Conservation (phyloP, 345 rosid genomes). For the Bruguiera gymnorhiza region DNA sequence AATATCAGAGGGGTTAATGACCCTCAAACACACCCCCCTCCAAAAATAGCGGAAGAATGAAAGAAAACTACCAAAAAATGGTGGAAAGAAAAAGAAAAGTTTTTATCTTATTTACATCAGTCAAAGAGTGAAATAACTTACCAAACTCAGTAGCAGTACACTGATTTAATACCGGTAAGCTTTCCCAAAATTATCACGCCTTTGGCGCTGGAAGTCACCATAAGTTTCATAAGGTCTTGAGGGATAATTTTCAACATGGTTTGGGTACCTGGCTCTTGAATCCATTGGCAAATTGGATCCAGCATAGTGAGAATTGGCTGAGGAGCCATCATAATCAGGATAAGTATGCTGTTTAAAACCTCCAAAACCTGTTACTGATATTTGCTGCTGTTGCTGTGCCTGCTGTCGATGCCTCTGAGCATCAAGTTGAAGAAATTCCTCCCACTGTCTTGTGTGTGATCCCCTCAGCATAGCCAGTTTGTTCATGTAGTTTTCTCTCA, state of each 20-base stretch:
- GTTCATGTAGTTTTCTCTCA: slow-evolving; percentile 82
- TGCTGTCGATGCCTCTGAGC: slow-evolving; percentile 78
- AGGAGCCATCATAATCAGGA: slow-evolving; percentile 58
- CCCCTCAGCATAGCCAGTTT: slow-evolving; percentile 59
- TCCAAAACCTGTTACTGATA: slow-evolving; percentile 52
- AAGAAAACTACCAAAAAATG: not conserved
- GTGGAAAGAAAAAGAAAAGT: not conserved
- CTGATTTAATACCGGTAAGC: slow-evolving; percentile 65
- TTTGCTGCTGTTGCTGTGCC: slow-evolving; percentile 52
- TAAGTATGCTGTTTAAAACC: slow-evolving; percentile 72
- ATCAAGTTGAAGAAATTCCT: slow-evolving; percentile 79
- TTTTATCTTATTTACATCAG: slow-evolving; percentile 14
- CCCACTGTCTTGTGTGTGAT: slow-evolving; percentile 71
- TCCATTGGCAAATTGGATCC: slow-evolving; percentile 52
- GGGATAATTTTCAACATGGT: slow-evolving; percentile 59
- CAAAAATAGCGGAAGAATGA: not conserved
- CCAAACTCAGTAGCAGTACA: slow-evolving; percentile 38
- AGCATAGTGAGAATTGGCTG: slow-evolving; percentile 52
- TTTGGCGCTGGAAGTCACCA: slow-evolving; percentile 74
- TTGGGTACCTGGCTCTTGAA: slow-evolving; percentile 61
- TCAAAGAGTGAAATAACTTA: slow-evolving; percentile 48
- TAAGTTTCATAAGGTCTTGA: slow-evolving; percentile 66
- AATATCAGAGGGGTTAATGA: not conserved
- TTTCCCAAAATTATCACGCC: slow-evolving; percentile 81
- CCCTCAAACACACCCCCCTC: too few relatives aligned